These are phyloP conservation scores for Caryopteris hybrid DNA, from an alignment of 305 asterid genomes.

Conservation along the genomic window DNA sequence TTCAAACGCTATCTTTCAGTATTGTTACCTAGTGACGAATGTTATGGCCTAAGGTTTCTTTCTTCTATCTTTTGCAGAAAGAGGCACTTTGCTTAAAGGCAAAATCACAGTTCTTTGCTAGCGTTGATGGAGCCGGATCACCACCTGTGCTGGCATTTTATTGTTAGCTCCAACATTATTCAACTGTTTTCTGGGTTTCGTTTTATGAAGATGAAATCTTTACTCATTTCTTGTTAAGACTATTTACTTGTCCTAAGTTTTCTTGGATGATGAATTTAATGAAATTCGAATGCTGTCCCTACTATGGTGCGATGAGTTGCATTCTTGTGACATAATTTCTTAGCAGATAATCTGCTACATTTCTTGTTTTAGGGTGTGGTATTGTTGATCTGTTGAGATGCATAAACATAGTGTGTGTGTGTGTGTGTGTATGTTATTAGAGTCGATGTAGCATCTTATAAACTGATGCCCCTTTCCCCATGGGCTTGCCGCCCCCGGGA, in stretches of 20 bases:
- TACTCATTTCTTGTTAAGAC: not conserved
- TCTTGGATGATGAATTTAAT: not conserved
- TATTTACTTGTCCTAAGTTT: not conserved
- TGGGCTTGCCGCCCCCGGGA: too few species aligned
- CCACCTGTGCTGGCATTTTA: not conserved
- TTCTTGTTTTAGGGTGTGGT: too few species aligned
- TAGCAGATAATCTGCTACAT: too few species aligned
- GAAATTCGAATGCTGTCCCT: not conserved
- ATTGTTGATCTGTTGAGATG: too few species aligned
- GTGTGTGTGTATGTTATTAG: too few species aligned
- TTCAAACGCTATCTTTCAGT: not conserved
- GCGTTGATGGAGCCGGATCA: not conserved
- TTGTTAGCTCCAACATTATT: not conserved
- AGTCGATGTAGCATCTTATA: too few species aligned
- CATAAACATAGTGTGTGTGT: too few species aligned
- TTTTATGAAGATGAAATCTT: not conserved
- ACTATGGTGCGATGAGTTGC: not conserved
- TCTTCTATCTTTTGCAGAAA: conserved; percentile 14
- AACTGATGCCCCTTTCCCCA: too few species aligned
- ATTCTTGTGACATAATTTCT: too few species aligned
- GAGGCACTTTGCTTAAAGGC: not conserved
- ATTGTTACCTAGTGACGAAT: not conserved
- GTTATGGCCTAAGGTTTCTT: not conserved
- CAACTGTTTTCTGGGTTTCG: not conserved
- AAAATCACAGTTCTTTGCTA: conserved; percentile 11